phyloP scores from a whole-genome alignment of 2,329 filamentous ascomycete genomes.

The Fonsecaea pedrosoi region DNA sequence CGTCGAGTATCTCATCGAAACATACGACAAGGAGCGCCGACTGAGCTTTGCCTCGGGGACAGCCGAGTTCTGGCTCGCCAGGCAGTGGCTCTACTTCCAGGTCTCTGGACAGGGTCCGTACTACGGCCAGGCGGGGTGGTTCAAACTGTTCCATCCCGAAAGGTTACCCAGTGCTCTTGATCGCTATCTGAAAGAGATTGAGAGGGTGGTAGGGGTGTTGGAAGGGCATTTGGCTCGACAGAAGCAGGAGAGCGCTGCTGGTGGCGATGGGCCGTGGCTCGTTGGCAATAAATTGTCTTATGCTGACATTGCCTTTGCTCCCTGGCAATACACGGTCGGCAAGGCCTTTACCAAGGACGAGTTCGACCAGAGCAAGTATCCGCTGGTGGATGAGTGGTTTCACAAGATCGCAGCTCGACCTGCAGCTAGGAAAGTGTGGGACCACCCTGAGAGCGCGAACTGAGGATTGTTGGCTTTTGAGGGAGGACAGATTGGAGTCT shows the following conservation, averaged over 20 bases:
- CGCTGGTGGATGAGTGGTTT: constrained; percentile 35
- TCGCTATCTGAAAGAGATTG: constrained; percentile 54
- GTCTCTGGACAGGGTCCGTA: constrained; percentile 57
- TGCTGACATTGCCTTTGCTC: constrained; percentile 52
- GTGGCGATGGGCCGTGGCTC: constrained; percentile 44
- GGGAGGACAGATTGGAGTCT: not conserved
- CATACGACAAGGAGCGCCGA: constrained; percentile 51
- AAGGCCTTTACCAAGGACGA: constrained; percentile 24
- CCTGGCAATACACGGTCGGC: constrained; percentile 39
- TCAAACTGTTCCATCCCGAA: constrained; percentile 51
- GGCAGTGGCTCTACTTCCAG: constrained; percentile 57
- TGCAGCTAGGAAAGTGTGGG: constrained; percentile 19
- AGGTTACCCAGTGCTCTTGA: constrained; percentile 52
- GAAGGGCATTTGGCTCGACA: constrained; percentile 46
- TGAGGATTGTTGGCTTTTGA: not conserved
- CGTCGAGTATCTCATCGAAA: constrained; percentile 53
- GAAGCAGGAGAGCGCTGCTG: constrained; percentile 10
- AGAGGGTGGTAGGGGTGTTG: constrained; percentile 55
- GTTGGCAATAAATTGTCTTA: constrained; percentile 53
- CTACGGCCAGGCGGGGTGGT: constrained; percentile 57
- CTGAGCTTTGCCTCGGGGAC: constrained; percentile 45
- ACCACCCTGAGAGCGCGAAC: not conserved
- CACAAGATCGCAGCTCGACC: constrained; percentile 21
- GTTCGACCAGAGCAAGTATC: constrained; percentile 27
- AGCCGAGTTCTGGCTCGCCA: constrained; percentile 49